phyloP scores from a whole-genome alignment of 768 basidiomycete species.

The Leccinellum rugosiceps region DNA sequence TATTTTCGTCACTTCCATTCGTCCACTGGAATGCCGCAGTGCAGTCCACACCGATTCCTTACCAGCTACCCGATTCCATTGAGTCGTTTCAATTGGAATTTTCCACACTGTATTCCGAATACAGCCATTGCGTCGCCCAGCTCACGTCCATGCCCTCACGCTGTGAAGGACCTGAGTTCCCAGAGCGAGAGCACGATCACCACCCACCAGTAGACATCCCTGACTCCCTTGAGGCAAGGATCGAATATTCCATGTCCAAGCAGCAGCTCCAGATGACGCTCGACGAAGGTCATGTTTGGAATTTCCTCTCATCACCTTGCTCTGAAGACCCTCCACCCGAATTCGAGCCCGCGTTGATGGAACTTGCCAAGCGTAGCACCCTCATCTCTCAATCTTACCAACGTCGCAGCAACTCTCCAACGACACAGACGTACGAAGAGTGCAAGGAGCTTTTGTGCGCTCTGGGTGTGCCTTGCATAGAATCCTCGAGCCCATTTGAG shows the following conservation, averaged over 20 bases:
- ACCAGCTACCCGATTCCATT: slow-evolving; percentile 11
- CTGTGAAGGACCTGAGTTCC: slow-evolving; percentile 12
- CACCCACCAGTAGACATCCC: slow-evolving; percentile 1
- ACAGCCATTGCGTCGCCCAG: slow-evolving; percentile 45
- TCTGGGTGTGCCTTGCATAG: slow-evolving; percentile 82
- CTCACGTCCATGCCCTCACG: slow-evolving; percentile 40
- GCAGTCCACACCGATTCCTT: slow-evolving; percentile 8
- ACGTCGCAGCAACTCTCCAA: slow-evolving; percentile 60
- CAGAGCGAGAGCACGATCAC: slow-evolving; percentile 2
- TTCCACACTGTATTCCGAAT: slow-evolving; percentile 48
- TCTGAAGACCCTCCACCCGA: slow-evolving; percentile 14
- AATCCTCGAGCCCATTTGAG: slow-evolving; percentile 67
- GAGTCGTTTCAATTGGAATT: slow-evolving; percentile 37
- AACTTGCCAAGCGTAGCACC: slow-evolving; percentile 50
- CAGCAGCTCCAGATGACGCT: slow-evolving; percentile 55
- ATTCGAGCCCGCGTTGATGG: slow-evolving; percentile 22
- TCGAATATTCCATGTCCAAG: slow-evolving; percentile 56
- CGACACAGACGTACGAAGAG: slow-evolving; percentile 63
- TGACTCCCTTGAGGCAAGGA: slow-evolving; percentile 34
- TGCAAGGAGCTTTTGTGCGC: slow-evolving; percentile 64
- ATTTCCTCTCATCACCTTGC: slow-evolving; percentile 30
- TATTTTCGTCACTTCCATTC: slow-evolving; percentile 18
- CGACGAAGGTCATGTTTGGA: slow-evolving; percentile 64
- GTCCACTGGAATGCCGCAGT: slow-evolving; percentile 25
- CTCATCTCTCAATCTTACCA: slow-evolving; percentile 63